A percentile compares a stretch with the other conserved stretches of the same genome.
Evolutionary conservation across 306 rosid genomes (phyloP).

Genomic region (Prinsepia uniflora): DNA sequence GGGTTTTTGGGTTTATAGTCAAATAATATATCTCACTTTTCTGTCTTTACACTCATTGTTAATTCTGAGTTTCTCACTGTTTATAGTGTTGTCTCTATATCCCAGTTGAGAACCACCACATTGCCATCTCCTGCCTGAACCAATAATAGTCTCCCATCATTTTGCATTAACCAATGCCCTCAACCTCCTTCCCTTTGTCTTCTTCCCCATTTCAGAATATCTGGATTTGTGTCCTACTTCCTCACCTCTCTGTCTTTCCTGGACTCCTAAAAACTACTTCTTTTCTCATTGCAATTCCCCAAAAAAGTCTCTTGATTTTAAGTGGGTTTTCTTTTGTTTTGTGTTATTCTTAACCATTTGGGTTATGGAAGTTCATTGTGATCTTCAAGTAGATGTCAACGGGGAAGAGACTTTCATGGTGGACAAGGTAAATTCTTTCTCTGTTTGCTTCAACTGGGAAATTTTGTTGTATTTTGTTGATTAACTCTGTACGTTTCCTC

Average conservation of each 20-base stretch:
- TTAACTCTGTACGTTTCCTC: constrained; percentile 9
- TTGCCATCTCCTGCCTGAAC: constrained; percentile 22
- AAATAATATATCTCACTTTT: constrained; percentile 37
- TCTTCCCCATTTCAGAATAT: constrained; percentile 57
- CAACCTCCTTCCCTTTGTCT: constrained; percentile 52
- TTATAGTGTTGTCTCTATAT: constrained; percentile 43
- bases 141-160: constrained; percentile 33
- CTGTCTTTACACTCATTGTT: constrained; percentile 57
- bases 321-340: constrained; percentile 19
- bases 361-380: constrained; percentile 60
- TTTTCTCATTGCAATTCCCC: constrained; percentile 23
- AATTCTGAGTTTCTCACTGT: constrained; percentile 30
- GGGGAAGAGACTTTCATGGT: constrained; percentile 85
- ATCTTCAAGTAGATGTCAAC: constrained; percentile 91
- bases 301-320: constrained; percentile 27
- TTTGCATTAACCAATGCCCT: constrained; percentile 26
- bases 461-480: background rate
- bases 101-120: constrained; percentile 35
- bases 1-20: constrained; percentile 22
- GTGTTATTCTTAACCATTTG: background rate
- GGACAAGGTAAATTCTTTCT: constrained; percentile 51
- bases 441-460: background rate
- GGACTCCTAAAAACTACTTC: constrained; percentile 15
- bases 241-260: constrained; percentile 30
- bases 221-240: constrained; percentile 21